phyloP scores from a whole-genome alignment of 345 rosid species.

The Luvunga scandens region DNA sequence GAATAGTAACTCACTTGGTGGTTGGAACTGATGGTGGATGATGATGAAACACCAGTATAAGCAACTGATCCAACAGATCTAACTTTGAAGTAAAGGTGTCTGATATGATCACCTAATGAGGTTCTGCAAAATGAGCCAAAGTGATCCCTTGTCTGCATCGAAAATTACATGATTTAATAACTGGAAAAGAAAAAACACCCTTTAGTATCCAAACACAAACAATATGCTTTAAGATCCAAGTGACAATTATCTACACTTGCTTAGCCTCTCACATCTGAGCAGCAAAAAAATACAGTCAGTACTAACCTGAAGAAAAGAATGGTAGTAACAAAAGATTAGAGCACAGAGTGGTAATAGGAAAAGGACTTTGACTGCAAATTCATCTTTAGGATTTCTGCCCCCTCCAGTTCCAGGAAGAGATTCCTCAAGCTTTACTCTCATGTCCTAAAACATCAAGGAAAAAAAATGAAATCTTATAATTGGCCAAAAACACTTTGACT shows the following conservation, averaged over 20 bases:
- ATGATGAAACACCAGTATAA: constrained; percentile 56
- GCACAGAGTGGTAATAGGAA: constrained; percentile 68
- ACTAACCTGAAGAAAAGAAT: constrained; percentile 49
- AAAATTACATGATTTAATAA: neutral
- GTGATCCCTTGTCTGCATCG: constrained; percentile 52
- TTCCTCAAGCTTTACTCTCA: constrained; percentile 69
- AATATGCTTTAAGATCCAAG: constrained; percentile 8
- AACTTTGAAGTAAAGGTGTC: constrained; percentile 57
- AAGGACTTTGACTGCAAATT: constrained; percentile 61
- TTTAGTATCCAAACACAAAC: neutral
- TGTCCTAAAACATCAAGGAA: constrained; percentile 40
- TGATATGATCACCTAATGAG: constrained; percentile 59
- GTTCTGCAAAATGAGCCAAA: constrained; percentile 47
- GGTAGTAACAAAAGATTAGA: constrained; percentile 49
- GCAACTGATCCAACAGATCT: constrained; percentile 55
- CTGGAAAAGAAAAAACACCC: neutral
- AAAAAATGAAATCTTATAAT: neutral
- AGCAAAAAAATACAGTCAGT: neutral
- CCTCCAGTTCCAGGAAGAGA: constrained; percentile 91
- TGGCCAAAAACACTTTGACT: neutral
- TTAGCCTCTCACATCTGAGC: neutral
- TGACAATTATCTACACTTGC: neutral
- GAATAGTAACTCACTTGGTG: constrained; percentile 45
- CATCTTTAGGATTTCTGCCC: constrained; percentile 74
- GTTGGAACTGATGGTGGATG: constrained; percentile 43